These are phyloP conservation scores for Neurospora tetrasperma DNA, from an alignment of 495 filamentous ascomycete species.

Conservation along the genomic window DNA sequence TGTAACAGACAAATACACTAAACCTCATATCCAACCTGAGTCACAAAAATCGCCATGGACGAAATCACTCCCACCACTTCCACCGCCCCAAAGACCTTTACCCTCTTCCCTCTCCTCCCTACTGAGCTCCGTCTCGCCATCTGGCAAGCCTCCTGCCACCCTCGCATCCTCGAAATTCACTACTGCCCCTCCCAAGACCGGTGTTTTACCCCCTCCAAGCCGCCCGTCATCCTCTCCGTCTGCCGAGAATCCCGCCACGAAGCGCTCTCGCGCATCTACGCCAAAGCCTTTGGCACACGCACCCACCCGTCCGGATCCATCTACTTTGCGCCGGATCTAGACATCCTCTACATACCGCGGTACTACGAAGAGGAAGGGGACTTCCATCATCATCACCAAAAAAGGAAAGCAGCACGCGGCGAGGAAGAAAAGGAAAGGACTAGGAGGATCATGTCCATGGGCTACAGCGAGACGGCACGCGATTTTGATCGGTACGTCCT, in stretches of 20 bases:
- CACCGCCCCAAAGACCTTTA: conserved; percentile 20
- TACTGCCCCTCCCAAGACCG: conserved; percentile 23
- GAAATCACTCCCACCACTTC: neutral
- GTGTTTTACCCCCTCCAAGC: conserved; percentile 27
- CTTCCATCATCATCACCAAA: neutral
- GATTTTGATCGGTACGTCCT: conserved; percentile 27
- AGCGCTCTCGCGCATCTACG: conserved; percentile 27
- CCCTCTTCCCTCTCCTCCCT: conserved; percentile 32
- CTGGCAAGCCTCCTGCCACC: conserved; percentile 31
- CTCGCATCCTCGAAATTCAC: conserved; percentile 32
- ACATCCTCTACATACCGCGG: conserved; percentile 41
- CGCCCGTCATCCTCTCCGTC: conserved; percentile 31
- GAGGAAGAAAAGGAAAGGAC: neutral
- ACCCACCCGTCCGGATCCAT: conserved; percentile 19
- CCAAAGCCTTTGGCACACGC: conserved; percentile 30
- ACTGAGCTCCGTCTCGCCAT: conserved; percentile 41
- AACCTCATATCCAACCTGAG: neutral
- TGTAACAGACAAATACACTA: neutral
- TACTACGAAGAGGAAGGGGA: conserved; percentile 13
- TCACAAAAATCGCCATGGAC: neutral
- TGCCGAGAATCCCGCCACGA: conserved; percentile 37
- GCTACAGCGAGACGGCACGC: conserved; percentile 36
- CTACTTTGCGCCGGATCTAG: conserved; percentile 35
- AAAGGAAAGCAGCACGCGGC: neutral
- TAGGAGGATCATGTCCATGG: conserved; percentile 18